These are phyloP conservation scores for Salix arbutifolia DNA, from an alignment of 345 rosid species.

Conservation along the genomic window DNA sequence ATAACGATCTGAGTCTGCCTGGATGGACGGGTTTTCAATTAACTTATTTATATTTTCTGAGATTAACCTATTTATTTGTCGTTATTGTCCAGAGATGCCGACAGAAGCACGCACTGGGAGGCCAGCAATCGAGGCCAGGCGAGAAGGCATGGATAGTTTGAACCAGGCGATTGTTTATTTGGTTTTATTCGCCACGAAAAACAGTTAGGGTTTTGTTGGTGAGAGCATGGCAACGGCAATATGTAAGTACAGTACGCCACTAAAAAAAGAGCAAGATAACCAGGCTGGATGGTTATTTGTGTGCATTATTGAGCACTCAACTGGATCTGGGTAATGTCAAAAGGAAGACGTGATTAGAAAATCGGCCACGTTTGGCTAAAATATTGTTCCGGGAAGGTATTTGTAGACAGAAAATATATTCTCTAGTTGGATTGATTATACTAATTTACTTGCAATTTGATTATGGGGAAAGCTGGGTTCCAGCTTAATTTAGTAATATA, in stretches of 20 bases:
- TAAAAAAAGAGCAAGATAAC: background rate
- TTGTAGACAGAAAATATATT: background rate
- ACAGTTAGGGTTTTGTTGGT: background rate
- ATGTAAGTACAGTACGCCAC: too few species aligned
- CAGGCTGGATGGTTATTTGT: background rate
- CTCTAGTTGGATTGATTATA: background rate
- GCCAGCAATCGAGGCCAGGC: too few species aligned
- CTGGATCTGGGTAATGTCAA: conserved; percentile 8
- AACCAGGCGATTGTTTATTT: too few species aligned
- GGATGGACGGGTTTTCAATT: too few species aligned
- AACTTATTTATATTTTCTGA: too few species aligned
- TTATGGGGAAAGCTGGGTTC: background rate
- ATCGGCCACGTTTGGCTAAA: background rate
- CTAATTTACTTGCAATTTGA: background rate
- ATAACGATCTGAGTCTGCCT: too few species aligned
- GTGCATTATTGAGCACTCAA: conserved; percentile 12
- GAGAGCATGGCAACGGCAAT: background rate
- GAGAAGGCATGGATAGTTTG: too few species aligned
- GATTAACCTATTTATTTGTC: too few species aligned
- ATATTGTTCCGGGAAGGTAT: background rate
- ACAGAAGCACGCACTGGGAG: too few species aligned
- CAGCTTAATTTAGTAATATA: background rate
- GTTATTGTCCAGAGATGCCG: too few species aligned
- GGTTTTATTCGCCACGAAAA: background rate
- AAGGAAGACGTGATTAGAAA: background rate